phyloP scores from a whole-genome alignment of 805 yeast species.

The Schizosaccharomyces osmophilus region DNA sequence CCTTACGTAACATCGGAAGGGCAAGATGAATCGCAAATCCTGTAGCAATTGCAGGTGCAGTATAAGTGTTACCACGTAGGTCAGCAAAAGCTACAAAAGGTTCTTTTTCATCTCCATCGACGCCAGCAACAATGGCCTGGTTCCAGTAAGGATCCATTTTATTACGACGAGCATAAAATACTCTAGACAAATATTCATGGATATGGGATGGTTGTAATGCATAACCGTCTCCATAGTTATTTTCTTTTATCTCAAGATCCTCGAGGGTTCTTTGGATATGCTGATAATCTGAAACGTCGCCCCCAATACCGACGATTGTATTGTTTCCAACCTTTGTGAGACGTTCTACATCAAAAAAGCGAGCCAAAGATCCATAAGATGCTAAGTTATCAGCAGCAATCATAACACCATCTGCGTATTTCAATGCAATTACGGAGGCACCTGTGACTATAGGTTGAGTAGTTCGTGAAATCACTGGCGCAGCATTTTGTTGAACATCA shows the following conservation, averaged over 20 bases:
- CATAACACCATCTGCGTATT: slow-evolving; percentile 70
- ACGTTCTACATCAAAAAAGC: slow-evolving; percentile 69
- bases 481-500: background rate
- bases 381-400: slow-evolving; percentile 82
- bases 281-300: slow-evolving; percentile 88
- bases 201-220: slow-evolving; percentile 61
- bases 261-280: slow-evolving; percentile 50
- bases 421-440: slow-evolving; percentile 78
- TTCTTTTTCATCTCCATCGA: slow-evolving; percentile 31
- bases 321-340: slow-evolving; percentile 59
- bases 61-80: slow-evolving; percentile 71
- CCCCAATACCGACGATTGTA: slow-evolving; percentile 79
- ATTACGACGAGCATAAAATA: slow-evolving; percentile 66
- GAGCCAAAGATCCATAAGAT: slow-evolving; percentile 81
- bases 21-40: slow-evolving; percentile 95
- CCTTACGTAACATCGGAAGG: slow-evolving; percentile 65
- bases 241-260: slow-evolving; percentile 53
- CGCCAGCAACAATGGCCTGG: slow-evolving; percentile 72
- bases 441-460: slow-evolving; percentile 92
- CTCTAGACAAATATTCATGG: slow-evolving; percentile 63
- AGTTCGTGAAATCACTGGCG: slow-evolving; percentile 30
- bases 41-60: slow-evolving; percentile 74
- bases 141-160: slow-evolving; percentile 96
- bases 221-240: slow-evolving; percentile 50
- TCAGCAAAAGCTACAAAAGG: slow-evolving; percentile 60